These are phyloP conservation scores for Syzygium grande DNA, from an alignment of 345 rosid genomes.

Conservation along the genomic window DNA sequence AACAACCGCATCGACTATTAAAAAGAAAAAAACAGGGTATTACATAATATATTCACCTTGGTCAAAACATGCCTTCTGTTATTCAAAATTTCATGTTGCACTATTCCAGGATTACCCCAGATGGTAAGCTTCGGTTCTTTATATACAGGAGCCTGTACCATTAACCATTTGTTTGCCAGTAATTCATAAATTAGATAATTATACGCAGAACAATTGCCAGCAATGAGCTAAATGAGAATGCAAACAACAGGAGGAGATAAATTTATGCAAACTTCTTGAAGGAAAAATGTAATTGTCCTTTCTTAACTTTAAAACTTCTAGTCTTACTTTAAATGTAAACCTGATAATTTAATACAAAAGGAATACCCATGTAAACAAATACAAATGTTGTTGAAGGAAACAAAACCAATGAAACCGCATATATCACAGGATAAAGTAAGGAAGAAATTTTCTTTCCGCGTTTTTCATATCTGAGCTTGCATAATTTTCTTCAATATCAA, in stretches of 20 bases:
- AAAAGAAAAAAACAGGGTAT: neutral
- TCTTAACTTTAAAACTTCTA: neutral
- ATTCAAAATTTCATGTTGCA: constrained; percentile 93
- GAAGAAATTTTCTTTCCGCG: neutral
- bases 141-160: constrained; percentile 65
- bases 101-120: constrained; percentile 86
- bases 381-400: neutral
- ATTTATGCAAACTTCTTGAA: neutral
- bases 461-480: neutral
- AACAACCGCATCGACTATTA: neutral
- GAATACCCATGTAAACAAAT: neutral
- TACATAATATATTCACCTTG: constrained; percentile 37
- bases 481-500: neutral
- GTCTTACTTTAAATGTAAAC: neutral
- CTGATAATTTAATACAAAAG: neutral
- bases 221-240: neutral
- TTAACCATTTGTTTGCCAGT: neutral
- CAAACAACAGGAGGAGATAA: neutral
- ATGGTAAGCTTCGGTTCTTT: constrained; percentile 69
- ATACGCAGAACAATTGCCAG: neutral
- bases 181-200: neutral
- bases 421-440: neutral
- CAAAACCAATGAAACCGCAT: neutral
- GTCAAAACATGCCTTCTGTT: constrained; percentile 95
- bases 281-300: neutral